Conservation (phyloP, 2,329 filamentous ascomycete species). For the Exophiala alcalophila region DNA sequence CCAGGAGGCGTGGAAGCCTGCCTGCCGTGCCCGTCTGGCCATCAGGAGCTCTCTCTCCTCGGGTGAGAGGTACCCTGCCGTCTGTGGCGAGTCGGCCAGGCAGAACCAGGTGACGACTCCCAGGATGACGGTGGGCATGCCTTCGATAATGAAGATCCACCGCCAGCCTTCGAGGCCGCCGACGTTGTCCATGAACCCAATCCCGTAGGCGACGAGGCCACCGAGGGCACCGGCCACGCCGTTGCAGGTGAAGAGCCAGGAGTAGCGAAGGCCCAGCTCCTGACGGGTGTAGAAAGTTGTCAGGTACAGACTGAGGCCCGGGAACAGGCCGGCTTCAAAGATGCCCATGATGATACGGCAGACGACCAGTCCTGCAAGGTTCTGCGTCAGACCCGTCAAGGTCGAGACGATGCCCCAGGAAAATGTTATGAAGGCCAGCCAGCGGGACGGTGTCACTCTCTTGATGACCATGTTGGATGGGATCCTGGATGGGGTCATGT, state of each 20-base stretch:
- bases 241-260: conserved; percentile 52
- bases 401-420: no score
- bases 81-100: conserved; percentile 44
- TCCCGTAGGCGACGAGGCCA: conserved; percentile 53
- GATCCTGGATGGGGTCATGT: no score
- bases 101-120: conserved; percentile 44
- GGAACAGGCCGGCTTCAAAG: conserved; percentile 50
- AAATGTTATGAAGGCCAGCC: conserved; percentile 28
- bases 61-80: conserved; percentile 7
- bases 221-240: conserved; percentile 54
- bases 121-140: conserved; percentile 37
- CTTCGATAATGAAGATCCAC: conserved; percentile 49
- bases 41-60: conserved; percentile 9
- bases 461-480: conserved; percentile 31
- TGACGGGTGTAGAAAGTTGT: conserved; percentile 56
- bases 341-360: conserved; percentile 50
- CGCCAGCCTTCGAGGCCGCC: conserved; percentile 42
- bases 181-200: conserved; percentile 41
- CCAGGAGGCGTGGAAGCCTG: no score
- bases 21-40: no score
- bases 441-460: conserved; percentile 24
- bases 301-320: conserved; percentile 40
- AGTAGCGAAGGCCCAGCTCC: conserved; percentile 58
- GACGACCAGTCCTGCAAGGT: conserved; percentile 34
- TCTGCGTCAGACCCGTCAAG: conserved; percentile 11